Conservation (phyloP, 345 rosid species). For the Hirschfeldia incana region DNA sequence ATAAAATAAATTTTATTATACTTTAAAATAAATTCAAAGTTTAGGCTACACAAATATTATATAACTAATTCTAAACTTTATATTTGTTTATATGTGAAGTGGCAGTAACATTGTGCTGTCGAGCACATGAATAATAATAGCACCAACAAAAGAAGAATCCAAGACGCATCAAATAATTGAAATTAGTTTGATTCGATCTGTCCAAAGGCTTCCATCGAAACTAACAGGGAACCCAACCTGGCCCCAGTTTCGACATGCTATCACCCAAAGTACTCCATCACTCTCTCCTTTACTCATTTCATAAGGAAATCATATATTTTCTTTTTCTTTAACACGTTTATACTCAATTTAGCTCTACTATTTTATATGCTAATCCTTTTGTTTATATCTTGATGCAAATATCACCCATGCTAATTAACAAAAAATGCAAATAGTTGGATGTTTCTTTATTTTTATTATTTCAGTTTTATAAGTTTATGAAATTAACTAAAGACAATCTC, state of each 20-base stretch:
- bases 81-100: background rate
- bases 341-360: background rate
- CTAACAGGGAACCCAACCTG: slow-evolving; percentile 16
- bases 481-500: too few species aligned
- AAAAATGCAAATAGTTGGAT: background rate
- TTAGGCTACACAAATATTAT: background rate
- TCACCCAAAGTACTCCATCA: slow-evolving; percentile 33
- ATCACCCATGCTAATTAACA: background rate
- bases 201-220: slow-evolving; percentile 36
- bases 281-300: slow-evolving; percentile 24
- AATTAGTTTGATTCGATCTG: slow-evolving; percentile 26
- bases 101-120: slow-evolving; percentile 32
- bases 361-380: background rate
- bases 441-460: background rate
- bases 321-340: background rate
- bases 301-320: slow-evolving; percentile 6
- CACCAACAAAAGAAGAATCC: slow-evolving; percentile 33
- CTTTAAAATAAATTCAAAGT: background rate
- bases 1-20: background rate
- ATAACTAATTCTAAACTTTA: background rate
- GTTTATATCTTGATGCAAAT: background rate
- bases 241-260: slow-evolving; percentile 31
- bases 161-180: slow-evolving; percentile 34
- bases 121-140: slow-evolving; percentile 38
- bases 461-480: background rate